Evolutionary conservation across 2,329 filamentous ascomycete species (phyloP).

Genomic region (Cyclaneusma minus): DNA sequence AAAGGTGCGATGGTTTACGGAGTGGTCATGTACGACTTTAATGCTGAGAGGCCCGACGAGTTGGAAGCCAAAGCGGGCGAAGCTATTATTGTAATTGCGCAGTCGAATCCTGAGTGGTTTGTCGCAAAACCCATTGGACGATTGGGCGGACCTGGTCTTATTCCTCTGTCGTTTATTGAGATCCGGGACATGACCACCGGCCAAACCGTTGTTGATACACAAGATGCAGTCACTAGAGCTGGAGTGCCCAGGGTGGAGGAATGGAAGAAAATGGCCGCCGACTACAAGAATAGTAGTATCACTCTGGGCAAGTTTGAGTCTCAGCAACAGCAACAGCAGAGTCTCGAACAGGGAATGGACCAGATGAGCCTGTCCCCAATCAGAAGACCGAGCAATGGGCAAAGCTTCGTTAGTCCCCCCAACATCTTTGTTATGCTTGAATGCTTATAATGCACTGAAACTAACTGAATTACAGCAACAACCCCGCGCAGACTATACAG

Average conservation of each 20-base stretch:
- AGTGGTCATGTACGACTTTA: slow-evolving; percentile 93
- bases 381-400: slow-evolving; percentile 29
- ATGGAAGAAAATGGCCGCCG: slow-evolving; percentile 98
- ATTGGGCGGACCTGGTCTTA: slow-evolving; percentile 86
- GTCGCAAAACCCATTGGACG: slow-evolving; percentile 97
- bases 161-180: slow-evolving; percentile 93
- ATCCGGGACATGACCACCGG: slow-evolving; percentile 88
- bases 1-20: slow-evolving; percentile 86
- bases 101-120: slow-evolving; percentile 98
- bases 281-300: slow-evolving; percentile 99
- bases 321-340: slow-evolving; percentile 26
- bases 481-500: slow-evolving; percentile 5
- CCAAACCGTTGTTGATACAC: slow-evolving; percentile 63
- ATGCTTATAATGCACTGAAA: background rate
- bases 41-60: slow-evolving; percentile 89
- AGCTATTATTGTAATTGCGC: slow-evolving; percentile 94
- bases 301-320: slow-evolving; percentile 79
- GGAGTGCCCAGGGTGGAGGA: slow-evolving; percentile 93
- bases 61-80: slow-evolving; percentile 89
- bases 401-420: slow-evolving; percentile 26
- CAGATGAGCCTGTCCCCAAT: slow-evolving; percentile 60
- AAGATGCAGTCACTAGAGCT: slow-evolving; percentile 73
- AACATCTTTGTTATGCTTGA: background rate
- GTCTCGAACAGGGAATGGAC: slow-evolving; percentile 56
- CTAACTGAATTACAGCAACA: slow-evolving; percentile 1